Conservation (phyloP, 2,329 filamentous ascomycete genomes). For the Blastomyces gilchristii region DNA sequence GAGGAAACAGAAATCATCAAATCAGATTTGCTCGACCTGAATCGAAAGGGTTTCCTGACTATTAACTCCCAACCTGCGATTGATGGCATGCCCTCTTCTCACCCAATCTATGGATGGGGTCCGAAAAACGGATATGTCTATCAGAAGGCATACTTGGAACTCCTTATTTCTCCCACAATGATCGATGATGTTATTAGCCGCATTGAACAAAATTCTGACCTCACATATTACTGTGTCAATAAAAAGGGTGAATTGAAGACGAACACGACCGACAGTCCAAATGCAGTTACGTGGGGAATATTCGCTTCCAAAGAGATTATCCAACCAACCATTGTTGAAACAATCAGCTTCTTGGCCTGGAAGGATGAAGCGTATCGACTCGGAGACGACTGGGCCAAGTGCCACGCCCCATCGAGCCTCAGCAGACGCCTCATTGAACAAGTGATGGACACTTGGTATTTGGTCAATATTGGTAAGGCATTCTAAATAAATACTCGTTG, state of each 20-base stretch:
- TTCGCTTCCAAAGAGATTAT: conserved; percentile 98
- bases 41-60: conserved; percentile 76
- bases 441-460: conserved; percentile 82
- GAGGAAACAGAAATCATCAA: conserved; percentile 71
- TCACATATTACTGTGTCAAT: conserved; percentile 92
- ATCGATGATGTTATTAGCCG: conserved; percentile 67
- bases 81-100: conserved; percentile 76
- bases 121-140: conserved; percentile 93
- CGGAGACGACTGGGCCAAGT: conserved; percentile 88
- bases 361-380: conserved; percentile 94
- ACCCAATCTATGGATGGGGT: conserved; percentile 87
- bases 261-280: conserved; percentile 76
- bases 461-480: conserved; percentile 81
- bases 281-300: conserved; percentile 98
- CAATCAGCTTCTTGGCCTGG: conserved; percentile 94
- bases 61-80: conserved; percentile 97
- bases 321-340: conserved; percentile 99
- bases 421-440: conserved; percentile 70
- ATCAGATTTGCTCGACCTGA: conserved; percentile 66
- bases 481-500: not conserved
- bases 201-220: conserved; percentile 64
- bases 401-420: conserved; percentile 64
- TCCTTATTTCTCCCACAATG: conserved; percentile 72
- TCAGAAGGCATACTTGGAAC: conserved; percentile 93
- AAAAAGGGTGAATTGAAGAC: conserved; percentile 71